These are phyloP conservation scores for Cardiospermum halicacabum DNA, from an alignment of 345 rosid species.

Conservation along the genomic window DNA sequence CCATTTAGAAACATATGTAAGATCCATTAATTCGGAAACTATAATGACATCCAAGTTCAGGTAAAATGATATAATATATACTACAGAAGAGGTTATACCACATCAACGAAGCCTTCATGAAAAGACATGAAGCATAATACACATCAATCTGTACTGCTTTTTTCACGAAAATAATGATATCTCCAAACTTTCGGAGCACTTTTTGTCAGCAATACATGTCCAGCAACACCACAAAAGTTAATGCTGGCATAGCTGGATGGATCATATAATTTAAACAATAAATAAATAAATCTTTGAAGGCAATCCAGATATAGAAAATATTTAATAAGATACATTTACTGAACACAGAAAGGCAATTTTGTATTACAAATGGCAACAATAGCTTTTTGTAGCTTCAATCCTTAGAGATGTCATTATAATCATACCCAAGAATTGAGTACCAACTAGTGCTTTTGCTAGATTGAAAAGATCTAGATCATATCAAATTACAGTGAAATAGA, in stretches of 20 bases:
- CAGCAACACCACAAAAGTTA: neutral
- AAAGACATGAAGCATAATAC: too few species aligned
- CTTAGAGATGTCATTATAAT: neutral
- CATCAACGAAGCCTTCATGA: too few species aligned
- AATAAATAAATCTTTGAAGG: too few species aligned
- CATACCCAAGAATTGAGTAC: neutral
- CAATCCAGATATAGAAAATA: too few species aligned
- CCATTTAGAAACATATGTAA: too few species aligned
- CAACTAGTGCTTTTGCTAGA: too few species aligned
- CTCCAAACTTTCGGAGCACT: neutral
- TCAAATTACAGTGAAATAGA: too few species aligned
- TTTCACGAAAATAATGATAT: neutral
- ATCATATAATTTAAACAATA: too few species aligned
- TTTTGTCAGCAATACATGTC: neutral
- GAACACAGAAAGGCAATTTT: neutral
- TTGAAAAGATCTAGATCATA: too few species aligned
- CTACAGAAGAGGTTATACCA: neutral
- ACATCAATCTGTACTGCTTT: too few species aligned
- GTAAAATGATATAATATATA: too few species aligned
- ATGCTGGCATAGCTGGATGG: neutral
- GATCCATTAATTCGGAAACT: neutral
- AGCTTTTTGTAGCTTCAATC: neutral
- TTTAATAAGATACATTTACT: neutral
- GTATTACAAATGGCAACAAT: neutral
- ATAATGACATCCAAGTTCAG: neutral